Percentiles rank a stretch among this genome's conserved stretches.
Evolutionary conservation across 768 basidiomycete species (phyloP).

Genomic region (Xerocomus potaroensis): DNA sequence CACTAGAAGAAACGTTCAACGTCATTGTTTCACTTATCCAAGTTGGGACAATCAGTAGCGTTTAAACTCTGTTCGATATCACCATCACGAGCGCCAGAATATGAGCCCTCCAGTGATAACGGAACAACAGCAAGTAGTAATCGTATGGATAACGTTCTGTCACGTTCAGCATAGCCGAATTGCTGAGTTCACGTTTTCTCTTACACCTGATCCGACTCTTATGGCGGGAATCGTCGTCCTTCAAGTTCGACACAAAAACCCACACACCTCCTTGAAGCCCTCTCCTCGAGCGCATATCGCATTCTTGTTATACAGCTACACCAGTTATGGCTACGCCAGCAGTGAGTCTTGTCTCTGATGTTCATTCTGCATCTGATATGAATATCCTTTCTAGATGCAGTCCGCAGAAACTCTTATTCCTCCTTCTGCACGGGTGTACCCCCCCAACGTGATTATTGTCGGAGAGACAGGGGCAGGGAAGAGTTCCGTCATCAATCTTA

Average conservation of each 20-base stretch:
- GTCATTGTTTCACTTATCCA: slow-evolving; percentile 1
- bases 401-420: not conserved
- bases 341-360: not conserved
- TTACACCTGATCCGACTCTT: slow-evolving; percentile 3
- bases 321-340: slow-evolving; percentile 4
- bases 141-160: slow-evolving; percentile 2
- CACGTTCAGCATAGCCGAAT: not conserved
- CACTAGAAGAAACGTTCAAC: too few species aligned
- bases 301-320: not conserved
- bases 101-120: not conserved
- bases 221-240: not conserved
- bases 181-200: not conserved
- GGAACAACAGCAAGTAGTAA: not conserved
- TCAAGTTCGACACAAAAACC: too few species aligned
- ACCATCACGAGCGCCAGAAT: slow-evolving; percentile 7
- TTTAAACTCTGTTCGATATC: not conserved
- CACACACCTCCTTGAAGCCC: too few species aligned
- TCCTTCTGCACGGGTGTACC: slow-evolving; percentile 8
- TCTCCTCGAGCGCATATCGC: not conserved
- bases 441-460: slow-evolving; percentile 36
- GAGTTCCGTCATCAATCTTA: slow-evolving; percentile 40
- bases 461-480: slow-evolving; percentile 32
- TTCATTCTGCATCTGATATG: not conserved
- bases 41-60: not conserved
- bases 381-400: slow-evolving; percentile 5